Conservation (phyloP, 2,329 filamentous ascomycete genomes). For the Neospermospora avenae region DNA sequence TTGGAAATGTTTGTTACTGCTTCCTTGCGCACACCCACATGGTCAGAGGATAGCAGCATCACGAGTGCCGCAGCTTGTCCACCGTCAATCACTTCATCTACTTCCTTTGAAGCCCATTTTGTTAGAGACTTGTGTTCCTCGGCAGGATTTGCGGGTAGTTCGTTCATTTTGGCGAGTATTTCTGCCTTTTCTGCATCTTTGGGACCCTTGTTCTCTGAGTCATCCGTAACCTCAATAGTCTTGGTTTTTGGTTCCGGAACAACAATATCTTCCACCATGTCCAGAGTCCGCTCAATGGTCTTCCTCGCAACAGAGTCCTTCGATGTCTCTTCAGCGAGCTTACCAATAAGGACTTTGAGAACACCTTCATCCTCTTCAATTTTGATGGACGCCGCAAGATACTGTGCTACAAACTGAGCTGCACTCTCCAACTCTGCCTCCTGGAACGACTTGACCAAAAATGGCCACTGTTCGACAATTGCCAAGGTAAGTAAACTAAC, state of each 20-base stretch:
- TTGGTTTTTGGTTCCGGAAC: slow-evolving; percentile 18
- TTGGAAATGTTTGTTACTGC: slow-evolving; percentile 68
- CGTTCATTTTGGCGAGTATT: slow-evolving; percentile 18
- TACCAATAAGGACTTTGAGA: slow-evolving; percentile 44
- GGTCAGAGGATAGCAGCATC: slow-evolving; percentile 70
- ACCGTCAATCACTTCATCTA: slow-evolving; percentile 77
- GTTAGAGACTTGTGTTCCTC: slow-evolving; percentile 50
- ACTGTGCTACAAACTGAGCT: slow-evolving; percentile 54
- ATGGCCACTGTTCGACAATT: slow-evolving; percentile 76
- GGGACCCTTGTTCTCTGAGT: not conserved
- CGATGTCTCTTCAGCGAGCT: slow-evolving; percentile 39
- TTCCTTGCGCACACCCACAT: slow-evolving; percentile 75
- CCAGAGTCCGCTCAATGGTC: slow-evolving; percentile 26
- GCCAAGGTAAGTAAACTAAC: slow-evolving; percentile 66
- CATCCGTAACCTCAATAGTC: not conserved
- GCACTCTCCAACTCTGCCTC: slow-evolving; percentile 45
- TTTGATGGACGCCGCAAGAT: slow-evolving; percentile 53
- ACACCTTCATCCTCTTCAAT: slow-evolving; percentile 48
- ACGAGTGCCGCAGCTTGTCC: slow-evolving; percentile 68
- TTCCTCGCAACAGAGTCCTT: slow-evolving; percentile 37
- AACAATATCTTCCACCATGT: slow-evolving; percentile 28
- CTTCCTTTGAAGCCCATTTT: slow-evolving; percentile 72
- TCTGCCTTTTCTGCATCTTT: slow-evolving; percentile 18
- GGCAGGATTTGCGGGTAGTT: not conserved
- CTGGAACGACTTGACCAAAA: slow-evolving; percentile 52